Evolutionary conservation across 2,329 filamentous ascomycete species (phyloP), one percentile per base, ranked within the genome.

Genomic region (Hypoxylon sp.): DNA sequence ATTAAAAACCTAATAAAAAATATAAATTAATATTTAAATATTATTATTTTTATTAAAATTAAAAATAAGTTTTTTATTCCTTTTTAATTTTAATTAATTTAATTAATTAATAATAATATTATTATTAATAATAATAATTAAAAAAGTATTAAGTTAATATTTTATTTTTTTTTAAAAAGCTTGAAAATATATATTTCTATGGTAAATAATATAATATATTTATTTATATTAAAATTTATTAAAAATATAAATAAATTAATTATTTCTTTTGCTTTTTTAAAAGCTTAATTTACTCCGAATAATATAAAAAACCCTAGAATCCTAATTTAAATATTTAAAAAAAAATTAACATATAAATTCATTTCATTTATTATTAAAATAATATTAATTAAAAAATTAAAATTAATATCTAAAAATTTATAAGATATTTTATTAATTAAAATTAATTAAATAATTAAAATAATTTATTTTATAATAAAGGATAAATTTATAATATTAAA

Each of bases 221-320:
- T 17, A 46, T 46, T 46, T 20, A 19, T 17, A 20, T 22, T 20
- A 17, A 20, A 46, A 20, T 6, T 17, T 46, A 46, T 17, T 46
- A 17, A 46, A 19, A 46, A 46, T 20, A 46, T 46, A 46, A 20
- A 20, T 46, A 17, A 46, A 22, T 19, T 17, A 46, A 46, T 19
- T 46, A 46, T 19, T 17, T 46, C 13, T 10, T 46, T 20, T 17
- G 6, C 22, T 28, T 28, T 28, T 5, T 28, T 28, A 5, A 28
- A 28, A 28, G 26, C 8, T 28, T 28, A 28, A 28, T 28, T 28
- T 28, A 28, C 8, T 28, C 8, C 8, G 8, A 28, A 46, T 20
- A 46, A 46, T 46, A 46, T 17, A 46, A 20, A 46, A 17, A 46
- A 46, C 22, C 22, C 6, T 46, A 46, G 22, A 11, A 20, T 22